phyloP scores from a whole-genome alignment of 306 rosid genomes.

The Lupinus albus region DNA sequence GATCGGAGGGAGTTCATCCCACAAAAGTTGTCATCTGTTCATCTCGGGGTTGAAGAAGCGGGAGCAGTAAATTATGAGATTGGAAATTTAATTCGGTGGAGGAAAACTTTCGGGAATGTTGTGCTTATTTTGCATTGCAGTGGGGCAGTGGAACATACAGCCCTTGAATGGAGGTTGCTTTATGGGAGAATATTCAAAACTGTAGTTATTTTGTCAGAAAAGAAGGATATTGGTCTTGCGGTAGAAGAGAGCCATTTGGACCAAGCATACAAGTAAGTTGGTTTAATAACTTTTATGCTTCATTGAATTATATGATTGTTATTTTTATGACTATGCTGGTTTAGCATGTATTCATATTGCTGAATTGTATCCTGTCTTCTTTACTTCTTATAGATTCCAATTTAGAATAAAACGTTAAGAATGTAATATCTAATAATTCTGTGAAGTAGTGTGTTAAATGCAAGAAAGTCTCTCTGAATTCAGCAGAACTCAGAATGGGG shows the following conservation, averaged over 20 bases:
- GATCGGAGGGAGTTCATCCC: slow-evolving; percentile 85
- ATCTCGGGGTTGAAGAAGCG: slow-evolving; percentile 95
- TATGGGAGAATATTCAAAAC: slow-evolving; percentile 94
- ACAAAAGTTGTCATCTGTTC: slow-evolving; percentile 83
- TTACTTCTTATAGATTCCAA: not conserved
- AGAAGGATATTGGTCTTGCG: slow-evolving; percentile 77
- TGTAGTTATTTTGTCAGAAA: slow-evolving; percentile 79
- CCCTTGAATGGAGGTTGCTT: slow-evolving; percentile 98
- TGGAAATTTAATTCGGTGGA: slow-evolving; percentile 86
- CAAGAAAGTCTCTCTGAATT: no score
- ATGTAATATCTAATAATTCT: no score
- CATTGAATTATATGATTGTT: slow-evolving; percentile 16
- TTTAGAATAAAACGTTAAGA: no score
- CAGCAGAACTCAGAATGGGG: no score
- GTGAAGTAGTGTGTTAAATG: no score
- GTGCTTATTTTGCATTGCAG: slow-evolving; percentile 85
- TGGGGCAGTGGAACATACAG: slow-evolving; percentile 92
- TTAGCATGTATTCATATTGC: not conserved
- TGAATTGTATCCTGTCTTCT: not conserved
- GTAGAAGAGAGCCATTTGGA: slow-evolving; percentile 85
- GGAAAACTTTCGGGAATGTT: slow-evolving; percentile 89
- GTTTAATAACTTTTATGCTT: slow-evolving; percentile 23
- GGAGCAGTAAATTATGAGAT: slow-evolving; percentile 90
- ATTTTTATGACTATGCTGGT: slow-evolving; percentile 19
- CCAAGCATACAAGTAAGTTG: slow-evolving; percentile 79